Conservation (phyloP, 495 filamentous ascomycete species). For the Penicillium macrosclerotiorum region DNA sequence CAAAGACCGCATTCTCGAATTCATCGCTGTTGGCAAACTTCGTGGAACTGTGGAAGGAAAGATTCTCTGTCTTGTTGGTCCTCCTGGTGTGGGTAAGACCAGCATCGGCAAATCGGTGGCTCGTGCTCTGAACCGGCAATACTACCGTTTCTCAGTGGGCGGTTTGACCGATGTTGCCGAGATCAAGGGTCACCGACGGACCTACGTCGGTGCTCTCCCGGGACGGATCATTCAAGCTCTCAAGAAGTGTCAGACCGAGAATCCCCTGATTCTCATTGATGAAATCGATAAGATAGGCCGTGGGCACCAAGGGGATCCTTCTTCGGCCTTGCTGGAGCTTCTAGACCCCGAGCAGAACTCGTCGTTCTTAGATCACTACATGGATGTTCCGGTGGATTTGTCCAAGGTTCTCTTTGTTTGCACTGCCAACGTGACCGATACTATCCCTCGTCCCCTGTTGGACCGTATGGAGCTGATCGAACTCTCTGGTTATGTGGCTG, state of each 20-base stretch:
- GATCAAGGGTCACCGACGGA: slow-evolving; percentile 96
- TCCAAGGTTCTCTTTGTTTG: slow-evolving; percentile 99
- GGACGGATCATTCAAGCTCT: slow-evolving; percentile 96
- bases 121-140: slow-evolving; percentile 87
- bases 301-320: slow-evolving; percentile 93
- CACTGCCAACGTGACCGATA: slow-evolving; percentile 98
- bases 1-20: slow-evolving; percentile 97
- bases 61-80: slow-evolving; percentile 96
- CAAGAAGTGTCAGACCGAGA: slow-evolving; percentile 99
- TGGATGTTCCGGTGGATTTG: slow-evolving; percentile 97
- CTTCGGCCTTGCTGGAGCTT: slow-evolving; percentile 89
- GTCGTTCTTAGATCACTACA: slow-evolving; percentile 97
- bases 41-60: slow-evolving; percentile 98
- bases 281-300: slow-evolving; percentile 97
- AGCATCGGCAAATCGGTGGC: slow-evolving; percentile 98
- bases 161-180: slow-evolving; percentile 98
- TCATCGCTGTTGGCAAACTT: slow-evolving; percentile 97
- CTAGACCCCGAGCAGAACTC: slow-evolving; percentile 97
- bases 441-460: slow-evolving; percentile 89
- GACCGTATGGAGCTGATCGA: slow-evolving; percentile 99
- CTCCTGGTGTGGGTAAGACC: slow-evolving; percentile 96
- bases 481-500: slow-evolving; percentile 92
- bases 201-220: slow-evolving; percentile 94
- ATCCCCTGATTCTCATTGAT: slow-evolving; percentile 94
- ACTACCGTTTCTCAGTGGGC: slow-evolving; percentile 97